phyloP scores from a whole-genome alignment of 2,329 filamentous ascomycete genomes.

The Cercospora nicotianae region DNA sequence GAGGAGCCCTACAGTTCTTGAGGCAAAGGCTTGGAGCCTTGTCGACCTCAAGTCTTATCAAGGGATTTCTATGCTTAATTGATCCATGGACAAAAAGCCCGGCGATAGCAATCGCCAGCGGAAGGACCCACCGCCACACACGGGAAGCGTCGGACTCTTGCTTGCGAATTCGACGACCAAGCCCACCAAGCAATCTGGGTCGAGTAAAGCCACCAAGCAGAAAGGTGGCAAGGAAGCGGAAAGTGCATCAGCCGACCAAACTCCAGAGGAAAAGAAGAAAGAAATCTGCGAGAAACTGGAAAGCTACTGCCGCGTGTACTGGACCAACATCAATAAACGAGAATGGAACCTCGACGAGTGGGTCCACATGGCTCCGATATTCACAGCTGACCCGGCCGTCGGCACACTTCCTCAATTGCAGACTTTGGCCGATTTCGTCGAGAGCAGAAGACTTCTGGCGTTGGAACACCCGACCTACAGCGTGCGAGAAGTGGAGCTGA shows the following conservation, averaged over 20 bases:
- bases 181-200: not conserved
- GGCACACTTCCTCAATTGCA: not conserved
- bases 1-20: not conserved
- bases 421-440: conserved; percentile 1
- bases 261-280: not conserved
- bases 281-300: conserved; percentile 3
- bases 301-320: conserved; percentile 2
- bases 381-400: conserved; percentile 1
- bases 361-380: not conserved
- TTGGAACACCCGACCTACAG: conserved; percentile 1
- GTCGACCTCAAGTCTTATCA: not conserved
- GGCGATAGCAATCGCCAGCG: not conserved
- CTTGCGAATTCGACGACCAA: not conserved
- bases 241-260: not conserved
- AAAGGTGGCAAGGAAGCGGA: not conserved
- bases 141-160: not conserved
- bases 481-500: conserved; percentile 8
- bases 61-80: not conserved
- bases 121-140: not conserved
- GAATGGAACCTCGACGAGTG: not conserved
- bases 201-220: not conserved
- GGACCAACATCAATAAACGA: not conserved
- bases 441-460: not conserved
- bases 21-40: not conserved
- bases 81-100: not conserved